Evolutionary conservation across 345 rosid species (phyloP).

Genomic region (Geranium brycei): DNA sequence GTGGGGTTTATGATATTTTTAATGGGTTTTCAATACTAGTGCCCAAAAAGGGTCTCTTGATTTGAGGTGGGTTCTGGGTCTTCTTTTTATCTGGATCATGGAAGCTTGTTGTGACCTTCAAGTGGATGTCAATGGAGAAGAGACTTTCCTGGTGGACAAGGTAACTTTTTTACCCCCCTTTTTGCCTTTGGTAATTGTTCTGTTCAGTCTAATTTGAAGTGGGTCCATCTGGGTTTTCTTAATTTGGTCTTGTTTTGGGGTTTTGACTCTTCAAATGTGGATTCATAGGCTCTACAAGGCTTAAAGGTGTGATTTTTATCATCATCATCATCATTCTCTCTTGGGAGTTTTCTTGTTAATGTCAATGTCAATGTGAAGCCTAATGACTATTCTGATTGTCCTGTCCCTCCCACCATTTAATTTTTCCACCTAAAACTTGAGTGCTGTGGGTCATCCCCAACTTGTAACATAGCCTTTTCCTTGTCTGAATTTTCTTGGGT

Average conservation of each 20-base stretch:
- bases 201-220: too few species aligned
- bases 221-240: not conserved
- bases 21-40: not conserved
- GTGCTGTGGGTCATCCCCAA: not conserved
- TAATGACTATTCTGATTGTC: not conserved
- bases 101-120: conserved; percentile 71
- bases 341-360: not conserved
- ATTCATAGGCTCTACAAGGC: not conserved
- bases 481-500: not conserved
- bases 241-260: not conserved
- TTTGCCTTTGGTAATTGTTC: not conserved
- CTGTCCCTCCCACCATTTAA: not conserved
- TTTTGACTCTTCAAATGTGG: not conserved
- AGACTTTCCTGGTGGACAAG: conserved; percentile 70
- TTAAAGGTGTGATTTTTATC: not conserved
- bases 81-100: conserved; percentile 31
- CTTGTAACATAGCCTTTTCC: not conserved
- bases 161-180: conserved; percentile 18
- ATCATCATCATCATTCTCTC: not conserved
- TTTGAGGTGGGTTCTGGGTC: conserved; percentile 21
- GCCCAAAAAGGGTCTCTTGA: conserved; percentile 13
- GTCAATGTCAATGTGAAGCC: not conserved
- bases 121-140: conserved; percentile 89
- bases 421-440: not conserved
- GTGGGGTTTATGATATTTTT: conserved; percentile 9